Base-by-base conservation (phyloP, 2,329 filamentous ascomycete genomes). In the Juglanconis oblonga region DNA sequence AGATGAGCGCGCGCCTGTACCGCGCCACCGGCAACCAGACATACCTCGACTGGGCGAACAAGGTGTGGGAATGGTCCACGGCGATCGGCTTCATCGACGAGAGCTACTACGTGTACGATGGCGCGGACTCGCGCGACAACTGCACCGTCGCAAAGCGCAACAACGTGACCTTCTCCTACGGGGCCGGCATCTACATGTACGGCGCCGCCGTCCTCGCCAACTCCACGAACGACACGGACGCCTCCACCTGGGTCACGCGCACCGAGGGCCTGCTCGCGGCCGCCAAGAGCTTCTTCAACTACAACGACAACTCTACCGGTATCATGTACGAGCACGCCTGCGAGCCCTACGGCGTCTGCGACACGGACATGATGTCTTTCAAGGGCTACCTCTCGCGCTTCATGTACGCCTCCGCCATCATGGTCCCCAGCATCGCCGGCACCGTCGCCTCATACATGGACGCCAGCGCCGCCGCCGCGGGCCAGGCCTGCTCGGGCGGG, bases 1-100 rank as follows among this genome's bases (percentile, higher is more conserved):
- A 93, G 68, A 80, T 96, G 11, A 87, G 88, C 4, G 90, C 91
- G 1, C 87, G 91, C 17, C 80, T 94, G 13, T 89, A 87, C 32
- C 84, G 87, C 51, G 87, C 85, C 62, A 90, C 87, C 0, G 85
- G 85, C 14, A 87, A 90, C 67, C 72, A 81, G 53, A 88, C 83
- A 0, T 90, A 90, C 67, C 64, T 77, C 13, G 81, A 88, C 17
- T 91, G 88, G 88, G 87, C 88, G 1, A 72, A 79, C 50, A 85
- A 83, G 68, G 76, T 85, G n/a, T 90, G 81, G 75, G 82, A 91
- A 66, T 91, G 88, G 88, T 81, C 81, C 1, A 70, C 73, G 50
- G 71, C 75, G 2, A 73, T 86, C 7, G 82, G 83, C 13, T 76
- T 91, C 59, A 81, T 91, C 63, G 81, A 83, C 63, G 58, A 71